Evolutionary conservation across 2,329 filamentous ascomycete genomes (phyloP), one percentile per base, ranked within the genome.

Genomic region (Didymella sp.): DNA sequence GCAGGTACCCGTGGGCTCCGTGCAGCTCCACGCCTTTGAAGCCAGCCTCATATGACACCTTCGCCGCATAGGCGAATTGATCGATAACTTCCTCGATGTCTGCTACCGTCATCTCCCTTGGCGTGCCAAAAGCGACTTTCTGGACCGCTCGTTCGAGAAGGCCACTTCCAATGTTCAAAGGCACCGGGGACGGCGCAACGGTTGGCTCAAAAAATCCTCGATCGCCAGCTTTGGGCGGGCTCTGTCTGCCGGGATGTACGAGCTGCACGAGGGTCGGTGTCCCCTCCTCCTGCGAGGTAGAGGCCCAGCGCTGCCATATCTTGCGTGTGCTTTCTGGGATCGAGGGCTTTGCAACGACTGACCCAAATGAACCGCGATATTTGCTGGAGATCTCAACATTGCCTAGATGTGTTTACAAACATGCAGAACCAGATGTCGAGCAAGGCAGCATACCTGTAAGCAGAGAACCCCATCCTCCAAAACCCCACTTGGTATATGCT

Each of bases 301-400:
- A 24, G 11, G 61, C 59, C 61, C 60, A 66, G 28, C 37, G 50
- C 40, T 49, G 59, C 64, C 61, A 69, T 11, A 51, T 28, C n/a
- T 61, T 48, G 35, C 31, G 48, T 11, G 62, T 82, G 73, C 22
- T 83, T 82, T 22, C 76, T 70, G 54, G 79, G 11, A 47, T 27
- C 2, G 49, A 37, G 4, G 56, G 44, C 37, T 53, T 59, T 27
- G 58, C 37, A 6, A 51, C 33, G 19, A 69, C 45, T 2, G 51
- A 51, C 1, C 41, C 21, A 15, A 57, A 58, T 7, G 38, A 24
- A 6, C 61, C 4, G 82, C 81, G 43, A 87, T 83, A 69, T 86
- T 84, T 81, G 51, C 81, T 82, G 31, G 86, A 83, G 40, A 88
- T 79, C 78, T 87, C 85, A 55, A 87, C 77, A 69, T 89, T 88